Evolutionary conservation across 2,329 filamentous ascomycete species (phyloP), one percentile per base, ranked within the genome.

Genomic region (Aspergillus brasiliensis): DNA sequence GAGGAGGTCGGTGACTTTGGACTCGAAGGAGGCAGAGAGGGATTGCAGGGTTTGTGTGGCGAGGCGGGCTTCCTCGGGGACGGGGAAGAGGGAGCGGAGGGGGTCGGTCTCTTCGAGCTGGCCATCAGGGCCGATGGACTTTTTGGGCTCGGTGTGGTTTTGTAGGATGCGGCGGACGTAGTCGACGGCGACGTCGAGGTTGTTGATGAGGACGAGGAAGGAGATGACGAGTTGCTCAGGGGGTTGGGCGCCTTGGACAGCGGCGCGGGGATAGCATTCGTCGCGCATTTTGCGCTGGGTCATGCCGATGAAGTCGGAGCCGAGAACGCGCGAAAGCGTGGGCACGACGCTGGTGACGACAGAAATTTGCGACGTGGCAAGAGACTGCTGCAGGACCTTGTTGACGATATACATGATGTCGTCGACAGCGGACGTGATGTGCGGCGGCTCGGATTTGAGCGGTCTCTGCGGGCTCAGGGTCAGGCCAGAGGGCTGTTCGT

Each of bases 321-420:
- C 88, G 3, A 99, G 84, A 0, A 99, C 88, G 34, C 92, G 86
- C 17, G 89, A 86, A 5, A 98, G 82, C 0, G 88, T 90, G 2
- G 92, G 90, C 25, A 97, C 79, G 6, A 96, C 90, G 58, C 86
- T 91, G 44, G 86, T 86, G 21, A 96, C 85, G 3, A 97, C 88
- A 17, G 88, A 84, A 66, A 88, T 83, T 73, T 97, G 93, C 2
- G 91, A 91, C 0, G 96, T 98, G 0, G 91, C 89, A 21, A 98
- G 82, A 0, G 92, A 91, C 65, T 94, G 89, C 65, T 96, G 90
- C 7, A 98, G 83, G 34, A 98, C 90, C 53, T 94, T 89, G 73
- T 96, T 96, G 73, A 97, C 91, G 68, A 99, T 97, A 77, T 98
- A 99, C 94, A 99, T 98, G 71, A 98, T 92, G 78, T 97, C 95